Percentiles rank a stretch among this genome's conserved stretches.
Conservation (phyloP, 257 asterid genomes). For the Rehmannia glutinosa region DNA sequence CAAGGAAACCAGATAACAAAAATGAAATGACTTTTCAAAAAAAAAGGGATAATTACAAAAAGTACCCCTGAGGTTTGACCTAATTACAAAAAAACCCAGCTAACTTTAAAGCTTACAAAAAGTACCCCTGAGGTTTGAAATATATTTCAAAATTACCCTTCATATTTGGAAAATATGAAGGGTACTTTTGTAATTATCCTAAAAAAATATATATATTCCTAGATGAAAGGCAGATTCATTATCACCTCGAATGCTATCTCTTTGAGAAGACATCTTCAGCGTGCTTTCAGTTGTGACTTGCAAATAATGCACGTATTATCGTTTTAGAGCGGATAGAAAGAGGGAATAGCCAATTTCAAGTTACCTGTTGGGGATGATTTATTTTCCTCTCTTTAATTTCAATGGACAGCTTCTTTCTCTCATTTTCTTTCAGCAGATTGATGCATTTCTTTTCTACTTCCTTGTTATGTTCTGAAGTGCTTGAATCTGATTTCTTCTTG, state of each 20-base stretch:
- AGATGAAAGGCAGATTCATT: neutral
- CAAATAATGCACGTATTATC: neutral
- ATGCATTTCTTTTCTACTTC: slow-evolving; percentile 9
- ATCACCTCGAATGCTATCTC: neutral
- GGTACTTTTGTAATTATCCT: too few relatives aligned
- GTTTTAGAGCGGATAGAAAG: neutral
- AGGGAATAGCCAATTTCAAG: slow-evolving; percentile 5
- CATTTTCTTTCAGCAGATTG: slow-evolving; percentile 5
- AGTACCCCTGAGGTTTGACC: too few relatives aligned
- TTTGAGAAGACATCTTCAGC: neutral
- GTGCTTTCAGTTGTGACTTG: neutral
- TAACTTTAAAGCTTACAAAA: too few relatives aligned
- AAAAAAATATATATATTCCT: too few relatives aligned
- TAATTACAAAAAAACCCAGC: too few relatives aligned
- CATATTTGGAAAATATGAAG: too few relatives aligned
- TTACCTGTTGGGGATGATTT: slow-evolving; percentile 18
- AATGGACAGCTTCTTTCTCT: slow-evolving; percentile 11
- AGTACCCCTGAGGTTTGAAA: too few relatives aligned
- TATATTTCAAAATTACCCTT: too few relatives aligned
- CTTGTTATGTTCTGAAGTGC: neutral
- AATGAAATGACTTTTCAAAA: too few relatives aligned
- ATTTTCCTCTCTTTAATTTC: slow-evolving; percentile 21
- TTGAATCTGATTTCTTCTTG: neutral
- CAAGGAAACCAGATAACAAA: neutral
- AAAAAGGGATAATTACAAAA: too few relatives aligned